A percentile compares a stretch with the other conserved stretches of the same genome.
Conservation (phyloP, 192 early-diverging fungal species). For the Podochytrium sp. region DNA sequence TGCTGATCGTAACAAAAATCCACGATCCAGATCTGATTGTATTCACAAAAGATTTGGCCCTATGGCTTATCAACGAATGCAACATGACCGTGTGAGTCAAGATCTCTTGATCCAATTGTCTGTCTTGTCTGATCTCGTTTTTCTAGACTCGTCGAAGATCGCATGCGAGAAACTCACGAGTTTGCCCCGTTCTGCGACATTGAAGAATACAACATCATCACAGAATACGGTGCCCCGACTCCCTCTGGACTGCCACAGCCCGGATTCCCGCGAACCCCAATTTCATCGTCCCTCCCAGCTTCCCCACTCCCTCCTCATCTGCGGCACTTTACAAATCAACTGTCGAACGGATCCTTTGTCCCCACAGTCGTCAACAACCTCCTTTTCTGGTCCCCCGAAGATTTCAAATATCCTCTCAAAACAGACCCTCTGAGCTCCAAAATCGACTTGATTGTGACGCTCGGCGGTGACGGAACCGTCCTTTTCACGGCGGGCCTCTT, state of each 20-base stretch:
- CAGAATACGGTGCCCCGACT: slow-evolving; percentile 13
- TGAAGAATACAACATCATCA: slow-evolving; percentile 19
- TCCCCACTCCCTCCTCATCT: neutral
- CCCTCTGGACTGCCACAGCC: neutral
- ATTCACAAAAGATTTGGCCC: slow-evolving; percentile 41
- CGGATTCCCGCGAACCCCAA: neutral
- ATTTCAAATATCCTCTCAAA: slow-evolving; percentile 9
- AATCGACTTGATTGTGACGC: slow-evolving; percentile 88
- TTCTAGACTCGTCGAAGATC: slow-evolving; percentile 30
- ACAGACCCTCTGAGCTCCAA: slow-evolving; percentile 15
- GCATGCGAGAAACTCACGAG: slow-evolving; percentile 33
- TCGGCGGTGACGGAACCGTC: slow-evolving; percentile 97
- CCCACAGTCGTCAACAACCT: slow-evolving; percentile 1
- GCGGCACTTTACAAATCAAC: neutral
- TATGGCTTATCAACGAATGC: slow-evolving; percentile 41
- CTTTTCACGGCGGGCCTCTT: slow-evolving; percentile 90
- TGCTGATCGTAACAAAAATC: slow-evolving; percentile 54
- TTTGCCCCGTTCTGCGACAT: slow-evolving; percentile 23
- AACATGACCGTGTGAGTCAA: slow-evolving; percentile 46
- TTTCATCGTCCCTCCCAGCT: neutral
- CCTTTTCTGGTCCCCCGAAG: slow-evolving; percentile 23
- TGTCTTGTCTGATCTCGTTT: neutral
- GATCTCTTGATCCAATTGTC: neutral
- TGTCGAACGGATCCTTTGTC: too few relatives aligned
- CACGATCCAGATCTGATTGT: slow-evolving; percentile 43